phyloP scores from a whole-genome alignment of 495 filamentous ascomycete genomes.

The Neurospora sp. region DNA sequence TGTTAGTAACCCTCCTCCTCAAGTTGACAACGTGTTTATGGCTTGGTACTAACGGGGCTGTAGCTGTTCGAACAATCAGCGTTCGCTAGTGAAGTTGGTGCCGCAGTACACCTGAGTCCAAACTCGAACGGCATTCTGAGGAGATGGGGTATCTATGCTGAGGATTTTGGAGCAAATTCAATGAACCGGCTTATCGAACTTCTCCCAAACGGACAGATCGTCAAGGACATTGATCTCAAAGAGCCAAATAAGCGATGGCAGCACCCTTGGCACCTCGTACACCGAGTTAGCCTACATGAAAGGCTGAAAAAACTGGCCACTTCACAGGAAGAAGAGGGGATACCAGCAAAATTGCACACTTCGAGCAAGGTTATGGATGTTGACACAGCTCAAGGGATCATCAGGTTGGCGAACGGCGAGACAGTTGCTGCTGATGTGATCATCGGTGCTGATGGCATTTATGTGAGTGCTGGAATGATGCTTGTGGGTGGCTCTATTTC shows the following conservation, averaged over 20 bases:
- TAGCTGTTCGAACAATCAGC: slow-evolving; percentile 45
- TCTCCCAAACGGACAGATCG: slow-evolving; percentile 18
- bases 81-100: slow-evolving; percentile 44
- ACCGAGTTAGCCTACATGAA: slow-evolving; percentile 41
- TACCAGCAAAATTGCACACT: slow-evolving; percentile 32
- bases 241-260: slow-evolving; percentile 35
- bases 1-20: slow-evolving; percentile 15
- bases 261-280: slow-evolving; percentile 43
- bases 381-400: slow-evolving; percentile 30
- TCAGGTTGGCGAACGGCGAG: slow-evolving; percentile 32
- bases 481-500: no score
- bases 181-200: slow-evolving; percentile 30
- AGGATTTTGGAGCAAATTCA: slow-evolving; percentile 21
- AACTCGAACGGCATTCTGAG: slow-evolving; percentile 42
- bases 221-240: slow-evolving; percentile 22
- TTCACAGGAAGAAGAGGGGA: slow-evolving; percentile 23
- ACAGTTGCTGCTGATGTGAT: slow-evolving; percentile 27
- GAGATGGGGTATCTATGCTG: slow-evolving; percentile 30
- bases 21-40: slow-evolving; percentile 3
- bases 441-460: slow-evolving; percentile 33
- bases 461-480: slow-evolving; percentile 11
- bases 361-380: slow-evolving; percentile 35
- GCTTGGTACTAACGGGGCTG: background rate
- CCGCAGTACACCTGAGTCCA: slow-evolving; percentile 45
- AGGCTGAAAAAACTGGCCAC: slow-evolving; percentile 36